Evolutionary conservation across 73 alveolate species (phyloP).

Genomic region (Urostyla sp.): DNA sequence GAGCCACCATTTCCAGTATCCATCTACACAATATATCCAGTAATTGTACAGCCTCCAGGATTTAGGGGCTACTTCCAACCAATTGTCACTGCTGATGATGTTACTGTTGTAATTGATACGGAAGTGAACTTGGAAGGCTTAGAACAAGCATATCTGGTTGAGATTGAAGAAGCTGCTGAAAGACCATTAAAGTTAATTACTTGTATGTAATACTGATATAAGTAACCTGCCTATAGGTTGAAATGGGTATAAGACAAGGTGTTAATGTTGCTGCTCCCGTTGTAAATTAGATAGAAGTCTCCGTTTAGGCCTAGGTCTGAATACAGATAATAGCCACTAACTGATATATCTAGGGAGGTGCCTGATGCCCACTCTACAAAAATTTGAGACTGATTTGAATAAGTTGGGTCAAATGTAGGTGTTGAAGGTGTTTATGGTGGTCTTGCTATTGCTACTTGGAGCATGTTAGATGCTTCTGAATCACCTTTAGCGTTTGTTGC

Average conservation of each 20-base stretch:
- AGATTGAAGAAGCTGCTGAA: constrained; percentile 7
- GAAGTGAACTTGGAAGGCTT: constrained; percentile 48
- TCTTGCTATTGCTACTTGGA: constrained; percentile 61
- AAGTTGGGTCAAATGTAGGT: constrained; percentile 50
- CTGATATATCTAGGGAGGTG: constrained; percentile 56
- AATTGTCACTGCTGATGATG: constrained; percentile 42
- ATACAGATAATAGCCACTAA: constrained; percentile 57
- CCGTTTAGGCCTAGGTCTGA: constrained; percentile 64
- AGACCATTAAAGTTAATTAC: constrained; percentile 72
- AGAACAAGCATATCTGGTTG: constrained; percentile 44
- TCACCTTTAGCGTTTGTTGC: constrained; percentile 56
- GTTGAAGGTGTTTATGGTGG: constrained; percentile 49
- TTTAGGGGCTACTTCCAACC: constrained; percentile 73
- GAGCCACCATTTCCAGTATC: constrained; percentile 74
- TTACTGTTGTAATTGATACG: background rate
- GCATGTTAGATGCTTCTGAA: constrained; percentile 32
- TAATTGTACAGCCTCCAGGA: constrained; percentile 71
- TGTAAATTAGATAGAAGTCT: constrained; percentile 40
- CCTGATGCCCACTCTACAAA: constrained; percentile 52
- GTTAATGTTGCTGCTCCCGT: constrained; percentile 63
- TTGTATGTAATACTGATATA: constrained; percentile 35
- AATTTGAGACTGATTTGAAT: constrained; percentile 46
- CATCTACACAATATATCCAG: constrained; percentile 53
- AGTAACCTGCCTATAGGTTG: constrained; percentile 42
- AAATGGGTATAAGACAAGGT: constrained; percentile 38